Evolutionary conservation across 768 basidiomycete species (phyloP), one percentile per base, ranked within the genome.

Genomic region (Lactifluus volemus): DNA sequence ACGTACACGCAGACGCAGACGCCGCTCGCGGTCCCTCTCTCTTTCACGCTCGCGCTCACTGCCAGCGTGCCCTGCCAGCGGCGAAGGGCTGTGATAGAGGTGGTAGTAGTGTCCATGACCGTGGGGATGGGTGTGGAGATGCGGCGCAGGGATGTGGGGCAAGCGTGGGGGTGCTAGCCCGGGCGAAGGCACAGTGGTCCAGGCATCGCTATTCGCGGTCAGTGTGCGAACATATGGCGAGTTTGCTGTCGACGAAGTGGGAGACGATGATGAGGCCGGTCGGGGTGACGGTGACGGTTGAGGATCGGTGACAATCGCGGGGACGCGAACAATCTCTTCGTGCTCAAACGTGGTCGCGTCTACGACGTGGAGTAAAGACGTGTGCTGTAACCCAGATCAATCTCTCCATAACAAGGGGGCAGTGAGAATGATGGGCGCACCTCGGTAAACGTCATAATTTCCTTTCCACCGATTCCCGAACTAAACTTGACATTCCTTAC

Each of bases 381-480:
- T 89, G 70, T 96, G 92, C 89, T 94, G 66, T 21, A 17, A n/a
- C 30, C 32, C 30, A 12, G 14, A 29, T 5, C 19, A 19, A 34
- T 34, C 30, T 55, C 17, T 12, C 19, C 53, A 21, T 50, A 45
- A 41, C 15, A 32, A 9, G 38, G 29, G 1, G 7, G 4, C 17
- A 36, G 2, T 12, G 10, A 15, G 7, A 36, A 12, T 36, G 8
- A 32, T 1, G 10, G 32, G 61, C 82, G 57, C 63, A 92, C 92
- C 84, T 95, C 93, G 15, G 93, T 92, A 73, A 94, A 97, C 0
- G 84, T 85, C 82, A 96, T 82, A 1, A 94, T 71, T 72, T 96
- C 94, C 63, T 82, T 80, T 29, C 83, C 78, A 55, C 72, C 71
- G 25, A 74, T 70, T 21, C 83, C 83, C 2, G 82, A 81, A 60